Base-by-base conservation (phyloP, 768 basidiomycete species). In the Pleurotus tuoliensis region DNA sequence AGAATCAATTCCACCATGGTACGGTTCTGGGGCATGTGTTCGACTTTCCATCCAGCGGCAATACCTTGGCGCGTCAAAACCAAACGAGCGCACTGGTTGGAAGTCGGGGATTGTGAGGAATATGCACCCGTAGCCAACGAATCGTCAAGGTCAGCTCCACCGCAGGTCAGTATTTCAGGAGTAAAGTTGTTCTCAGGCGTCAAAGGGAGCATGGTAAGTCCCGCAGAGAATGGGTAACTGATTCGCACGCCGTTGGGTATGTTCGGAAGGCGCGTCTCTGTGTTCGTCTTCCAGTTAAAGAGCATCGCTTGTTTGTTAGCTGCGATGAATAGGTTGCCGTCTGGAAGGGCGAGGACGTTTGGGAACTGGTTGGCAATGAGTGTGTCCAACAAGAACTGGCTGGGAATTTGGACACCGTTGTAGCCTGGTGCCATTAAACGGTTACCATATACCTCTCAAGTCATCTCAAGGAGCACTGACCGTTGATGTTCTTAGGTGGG, bases 141-240 rank as follows among this genome's bases (percentile, higher is more conserved):
- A 41, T 75, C 73, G 51, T 64, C 67, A 1, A 70, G 61, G 8
- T 65, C 71, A 5, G 73, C 68, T 20, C 79, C 79, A 25, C 79
- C 79, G 59, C 79, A 81, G 38, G 79, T 71, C 37, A 81, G 67
- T 22, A 80, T 67, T 59, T 77, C 76, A 2, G 79, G 76, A 5
- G 70, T 74, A 56, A 73, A 81, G 41, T 60, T 59, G 56, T 74
- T 63, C 1, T 70, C 71, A 15, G 73, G 69, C 1, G 67, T 67
- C 11, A 76, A 64, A 2, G 74, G 74, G 1, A 75, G 67, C 16
- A 77, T 62, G n/a, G 69, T 67, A 37, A 64, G 73, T 24, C 66
- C 72, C 55, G 71, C 68, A 58, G 77, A 67, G 64, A 72, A 69
- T 16, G 74, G 71, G 51, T 73, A 73, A 25, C 70, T 74, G 12